phyloP scores from a whole-genome alignment of 2,329 filamentous ascomycete species.

The Trichoderma asperellum region DNA sequence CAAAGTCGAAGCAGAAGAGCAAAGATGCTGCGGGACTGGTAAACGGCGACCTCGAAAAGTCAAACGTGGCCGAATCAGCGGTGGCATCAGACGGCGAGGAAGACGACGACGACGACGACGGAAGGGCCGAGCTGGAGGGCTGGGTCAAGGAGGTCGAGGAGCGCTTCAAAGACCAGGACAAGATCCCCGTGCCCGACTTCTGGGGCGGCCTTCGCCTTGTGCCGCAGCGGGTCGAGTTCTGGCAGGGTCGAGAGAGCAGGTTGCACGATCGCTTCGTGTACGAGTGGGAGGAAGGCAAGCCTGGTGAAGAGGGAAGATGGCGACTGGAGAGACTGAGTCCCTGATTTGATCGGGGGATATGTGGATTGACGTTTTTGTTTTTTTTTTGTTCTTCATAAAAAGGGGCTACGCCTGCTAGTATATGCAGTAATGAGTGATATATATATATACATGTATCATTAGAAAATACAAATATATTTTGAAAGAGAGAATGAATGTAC shows the following conservation, averaged over 20 bases:
- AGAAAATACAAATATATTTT: conserved; percentile 10
- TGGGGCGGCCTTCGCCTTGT: conserved; percentile 91
- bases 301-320: conserved; percentile 58
- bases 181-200: conserved; percentile 89
- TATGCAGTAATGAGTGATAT: background rate
- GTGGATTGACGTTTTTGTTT: too few relatives aligned
- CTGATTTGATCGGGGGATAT: conserved; percentile 41
- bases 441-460: conserved; percentile 2
- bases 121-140: conserved; percentile 72
- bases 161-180: conserved; percentile 72
- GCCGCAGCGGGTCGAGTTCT: conserved; percentile 90
- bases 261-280: conserved; percentile 95
- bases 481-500: background rate
- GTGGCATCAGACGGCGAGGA: background rate
- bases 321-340: conserved; percentile 75
- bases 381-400: background rate
- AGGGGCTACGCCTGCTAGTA: background rate
- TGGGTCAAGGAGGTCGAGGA: conserved; percentile 78
- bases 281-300: conserved; percentile 57
- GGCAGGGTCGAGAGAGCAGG: conserved; percentile 87
- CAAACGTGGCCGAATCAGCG: background rate
- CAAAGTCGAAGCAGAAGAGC: conserved; percentile 32
- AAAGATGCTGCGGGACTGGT: too few relatives aligned
- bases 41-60: background rate
- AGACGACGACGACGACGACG: conserved; percentile 65